A percentile compares a stretch with the other conserved stretches of the same genome.
Conservation (phyloP, 768 basidiomycete species). For the Cyclocybe cylindracea region DNA sequence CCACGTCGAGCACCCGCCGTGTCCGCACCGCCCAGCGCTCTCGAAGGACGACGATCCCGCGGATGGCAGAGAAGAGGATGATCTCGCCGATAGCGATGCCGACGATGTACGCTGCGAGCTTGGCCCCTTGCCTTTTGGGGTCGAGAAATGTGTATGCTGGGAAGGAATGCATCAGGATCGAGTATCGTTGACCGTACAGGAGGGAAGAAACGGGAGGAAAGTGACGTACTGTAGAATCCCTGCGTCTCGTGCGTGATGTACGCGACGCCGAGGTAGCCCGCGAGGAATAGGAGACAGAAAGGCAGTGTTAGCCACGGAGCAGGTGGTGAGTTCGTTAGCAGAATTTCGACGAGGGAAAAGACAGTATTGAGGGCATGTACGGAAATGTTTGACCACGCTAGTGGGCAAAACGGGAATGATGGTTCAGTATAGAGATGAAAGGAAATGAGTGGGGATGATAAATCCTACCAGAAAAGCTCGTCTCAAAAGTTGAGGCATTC, state of each 20-base stretch:
- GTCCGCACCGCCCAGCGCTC: slow-evolving; percentile 20
- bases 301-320: slow-evolving; percentile 54
- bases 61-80: slow-evolving; percentile 53
- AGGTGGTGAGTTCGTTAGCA: slow-evolving; percentile 52
- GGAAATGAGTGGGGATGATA: neutral
- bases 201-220: neutral
- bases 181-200: neutral
- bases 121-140: slow-evolving; percentile 40
- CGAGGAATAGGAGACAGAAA: slow-evolving; percentile 49
- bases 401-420: neutral
- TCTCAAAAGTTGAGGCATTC: slow-evolving; percentile 38
- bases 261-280: slow-evolving; percentile 61
- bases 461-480: slow-evolving; percentile 38
- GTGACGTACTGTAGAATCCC: slow-evolving; percentile 59
- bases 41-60: slow-evolving; percentile 41
- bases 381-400: slow-evolving; percentile 62
- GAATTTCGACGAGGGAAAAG: slow-evolving; percentile 59
- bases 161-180: neutral
- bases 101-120: slow-evolving; percentile 62
- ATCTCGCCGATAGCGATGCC: slow-evolving; percentile 55
- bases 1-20: slow-evolving; percentile 11
- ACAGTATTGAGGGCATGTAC: slow-evolving; percentile 60
- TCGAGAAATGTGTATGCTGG: slow-evolving; percentile 69
- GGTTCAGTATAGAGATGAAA: neutral
- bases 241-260: slow-evolving; percentile 66